Conservation (phyloP, 2,329 filamentous ascomycete genomes). For the Conoideocrella luteorostrata region DNA sequence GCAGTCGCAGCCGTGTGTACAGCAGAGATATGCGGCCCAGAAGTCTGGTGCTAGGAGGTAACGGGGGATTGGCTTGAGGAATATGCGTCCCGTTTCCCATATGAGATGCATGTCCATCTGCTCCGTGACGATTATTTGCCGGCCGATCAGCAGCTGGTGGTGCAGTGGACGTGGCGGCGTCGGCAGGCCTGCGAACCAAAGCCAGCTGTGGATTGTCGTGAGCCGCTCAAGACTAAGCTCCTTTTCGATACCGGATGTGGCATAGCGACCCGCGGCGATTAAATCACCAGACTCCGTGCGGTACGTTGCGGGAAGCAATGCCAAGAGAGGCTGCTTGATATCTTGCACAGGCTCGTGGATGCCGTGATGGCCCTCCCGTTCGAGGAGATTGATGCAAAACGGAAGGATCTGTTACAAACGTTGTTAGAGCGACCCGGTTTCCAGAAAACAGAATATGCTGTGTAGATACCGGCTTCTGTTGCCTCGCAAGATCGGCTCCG, state of each 20-base stretch:
- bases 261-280: constrained; percentile 1
- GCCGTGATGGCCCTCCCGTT: too few relatives aligned
- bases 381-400: too few relatives aligned
- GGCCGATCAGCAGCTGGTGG: constrained; percentile 17
- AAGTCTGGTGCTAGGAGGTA: constrained; percentile 23
- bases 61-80: constrained; percentile 27
- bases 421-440: too few relatives aligned
- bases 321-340: too few relatives aligned
- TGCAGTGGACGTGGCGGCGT: constrained; percentile 19
- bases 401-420: too few relatives aligned
- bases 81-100: constrained; percentile 18
- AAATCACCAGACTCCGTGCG: constrained; percentile 9
- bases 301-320: constrained; percentile 32
- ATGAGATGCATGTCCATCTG: too few relatives aligned
- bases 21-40: constrained; percentile 5
- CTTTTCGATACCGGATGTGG: constrained; percentile 4
- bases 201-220: constrained; percentile 12
- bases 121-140: constrained; percentile 21
- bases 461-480: too few relatives aligned
- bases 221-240: constrained; percentile 11
- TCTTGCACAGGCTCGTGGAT: too few relatives aligned
- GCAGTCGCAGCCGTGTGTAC: constrained; percentile 3
- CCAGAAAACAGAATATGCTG: too few relatives aligned
- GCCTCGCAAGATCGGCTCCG: too few relatives aligned
- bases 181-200: constrained; percentile 21